Evolutionary conservation across 768 basidiomycete genomes (phyloP).

Genomic region (Kwoniella dejecticola): DNA sequence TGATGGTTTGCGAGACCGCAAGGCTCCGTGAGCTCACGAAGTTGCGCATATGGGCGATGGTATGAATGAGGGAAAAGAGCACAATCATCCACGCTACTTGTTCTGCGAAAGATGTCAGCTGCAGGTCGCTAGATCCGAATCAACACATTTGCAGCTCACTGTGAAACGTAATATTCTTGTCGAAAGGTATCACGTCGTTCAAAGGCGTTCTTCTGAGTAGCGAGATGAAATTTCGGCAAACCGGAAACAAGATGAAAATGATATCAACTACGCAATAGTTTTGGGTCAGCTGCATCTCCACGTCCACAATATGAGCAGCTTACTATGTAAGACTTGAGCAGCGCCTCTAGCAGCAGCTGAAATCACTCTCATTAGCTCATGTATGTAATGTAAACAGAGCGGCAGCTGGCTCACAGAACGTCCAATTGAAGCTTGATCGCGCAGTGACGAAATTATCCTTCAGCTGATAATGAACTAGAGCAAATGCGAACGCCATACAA

Average conservation of each 20-base stretch:
- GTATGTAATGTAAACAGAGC: not conserved
- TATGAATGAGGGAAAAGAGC: slow-evolving; percentile 72
- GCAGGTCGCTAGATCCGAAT: not conserved
- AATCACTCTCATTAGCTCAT: not conserved
- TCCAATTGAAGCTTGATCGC: slow-evolving; percentile 70
- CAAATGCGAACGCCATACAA: slow-evolving; percentile 72
- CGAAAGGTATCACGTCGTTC: slow-evolving; percentile 62
- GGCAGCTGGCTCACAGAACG: slow-evolving; percentile 66
- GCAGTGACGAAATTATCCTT: slow-evolving; percentile 71
- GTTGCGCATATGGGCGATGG: slow-evolving; percentile 66
- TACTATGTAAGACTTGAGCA: slow-evolving; percentile 77
- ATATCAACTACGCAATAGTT: slow-evolving; percentile 64
- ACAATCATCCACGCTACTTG: slow-evolving; percentile 88
- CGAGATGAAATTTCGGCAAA: slow-evolving; percentile 94
- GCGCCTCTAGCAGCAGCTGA: slow-evolving; percentile 82
- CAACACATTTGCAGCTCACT: slow-evolving; percentile 17
- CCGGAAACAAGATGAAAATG: slow-evolving; percentile 88
- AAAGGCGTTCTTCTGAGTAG: slow-evolving; percentile 81
- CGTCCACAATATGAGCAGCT: no score
- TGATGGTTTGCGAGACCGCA: no score
- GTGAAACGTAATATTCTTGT: slow-evolving; percentile 86
- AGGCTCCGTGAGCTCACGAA: slow-evolving; percentile 18
- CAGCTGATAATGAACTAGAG: slow-evolving; percentile 58
- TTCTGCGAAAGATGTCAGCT: slow-evolving; percentile 61
- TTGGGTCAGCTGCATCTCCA: no score